phyloP scores from a whole-genome alignment of 192 early-diverging fungal genomes.

The Coemansia sp. region DNA sequence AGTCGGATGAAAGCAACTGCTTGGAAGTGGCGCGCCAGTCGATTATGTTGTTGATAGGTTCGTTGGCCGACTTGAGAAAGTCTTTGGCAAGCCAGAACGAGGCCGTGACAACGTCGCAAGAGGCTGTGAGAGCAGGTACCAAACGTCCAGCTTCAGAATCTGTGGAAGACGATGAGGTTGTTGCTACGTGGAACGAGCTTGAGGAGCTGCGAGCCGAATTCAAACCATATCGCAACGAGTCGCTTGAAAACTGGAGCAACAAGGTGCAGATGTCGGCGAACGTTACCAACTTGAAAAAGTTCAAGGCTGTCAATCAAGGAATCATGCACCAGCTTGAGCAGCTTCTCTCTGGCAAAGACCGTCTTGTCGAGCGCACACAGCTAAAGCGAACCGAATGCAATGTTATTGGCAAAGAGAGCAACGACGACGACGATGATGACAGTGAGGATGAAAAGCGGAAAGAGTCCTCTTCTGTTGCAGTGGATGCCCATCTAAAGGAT shows the following conservation, averaged over 20 bases:
- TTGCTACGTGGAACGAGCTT: conserved; percentile 22
- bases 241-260: conserved; percentile 92
- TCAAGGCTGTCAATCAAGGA: conserved; percentile 92
- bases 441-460: conserved; percentile 17
- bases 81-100: conserved; percentile 32
- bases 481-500: conserved; percentile 66
- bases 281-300: conserved; percentile 79
- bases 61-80: conserved; percentile 31
- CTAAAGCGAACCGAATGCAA: conserved; percentile 74
- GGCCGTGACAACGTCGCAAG: conserved; percentile 14
- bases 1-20: neutral
- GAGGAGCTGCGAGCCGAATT: conserved; percentile 52
- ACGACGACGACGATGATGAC: conserved; percentile 1
- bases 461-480: conserved; percentile 59
- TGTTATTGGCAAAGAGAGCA: conserved; percentile 32
- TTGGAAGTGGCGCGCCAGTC: conserved; percentile 23
- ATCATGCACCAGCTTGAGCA: conserved; percentile 73
- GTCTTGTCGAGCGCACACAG: conserved; percentile 84
- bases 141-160: conserved; percentile 23
- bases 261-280: conserved; percentile 77
- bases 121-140: conserved; percentile 1
- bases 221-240: conserved; percentile 76
- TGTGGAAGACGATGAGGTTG: conserved; percentile 6
- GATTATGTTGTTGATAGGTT: conserved; percentile 24
- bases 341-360: conserved; percentile 67